phyloP scores from a whole-genome alignment of 2,329 filamentous ascomycete genomes.

The Beauveria caledonica region DNA sequence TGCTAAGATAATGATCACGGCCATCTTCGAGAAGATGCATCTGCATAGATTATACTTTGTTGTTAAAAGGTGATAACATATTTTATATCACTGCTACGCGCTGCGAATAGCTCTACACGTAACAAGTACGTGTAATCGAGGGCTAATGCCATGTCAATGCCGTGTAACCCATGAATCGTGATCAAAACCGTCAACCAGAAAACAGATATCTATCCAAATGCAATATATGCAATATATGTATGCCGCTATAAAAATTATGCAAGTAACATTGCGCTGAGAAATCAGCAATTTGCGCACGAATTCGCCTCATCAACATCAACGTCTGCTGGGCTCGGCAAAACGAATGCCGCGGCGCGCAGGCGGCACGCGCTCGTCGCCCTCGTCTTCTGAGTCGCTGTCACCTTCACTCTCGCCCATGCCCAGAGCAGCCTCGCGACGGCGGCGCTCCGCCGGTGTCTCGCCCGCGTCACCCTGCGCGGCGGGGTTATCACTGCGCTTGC shows the following conservation, averaged over 20 bases:
- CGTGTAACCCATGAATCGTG: too few species aligned
- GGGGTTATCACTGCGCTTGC: slow-evolving; percentile 9
- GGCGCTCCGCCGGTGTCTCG: slow-evolving; percentile 68
- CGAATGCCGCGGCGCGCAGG: slow-evolving; percentile 48
- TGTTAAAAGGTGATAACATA: too few species aligned
- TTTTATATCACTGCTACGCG: too few species aligned
- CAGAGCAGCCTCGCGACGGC: slow-evolving; percentile 65
- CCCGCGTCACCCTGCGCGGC: slow-evolving; percentile 28
- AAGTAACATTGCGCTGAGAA: neutral
- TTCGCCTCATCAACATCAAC: neutral
- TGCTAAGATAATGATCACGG: neutral
- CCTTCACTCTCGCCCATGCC: slow-evolving; percentile 43
- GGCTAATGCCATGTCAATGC: too few species aligned
- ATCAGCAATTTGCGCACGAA: neutral
- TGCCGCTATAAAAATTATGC: neutral
- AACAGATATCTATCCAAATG: neutral
- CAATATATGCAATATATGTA: neutral
- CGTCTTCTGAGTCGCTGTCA: slow-evolving; percentile 45
- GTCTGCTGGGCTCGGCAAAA: slow-evolving; percentile 43
- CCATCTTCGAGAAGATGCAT: too few species aligned
- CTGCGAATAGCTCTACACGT: too few species aligned
- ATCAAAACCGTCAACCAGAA: neutral
- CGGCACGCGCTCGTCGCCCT: slow-evolving; percentile 46
- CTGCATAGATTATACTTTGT: too few species aligned
- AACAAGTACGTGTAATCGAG: too few species aligned